Percentiles rank a stretch among this genome's conserved stretches.
phyloP scores from a whole-genome alignment of 768 basidiomycete species.

The Tremella fuciformis region DNA sequence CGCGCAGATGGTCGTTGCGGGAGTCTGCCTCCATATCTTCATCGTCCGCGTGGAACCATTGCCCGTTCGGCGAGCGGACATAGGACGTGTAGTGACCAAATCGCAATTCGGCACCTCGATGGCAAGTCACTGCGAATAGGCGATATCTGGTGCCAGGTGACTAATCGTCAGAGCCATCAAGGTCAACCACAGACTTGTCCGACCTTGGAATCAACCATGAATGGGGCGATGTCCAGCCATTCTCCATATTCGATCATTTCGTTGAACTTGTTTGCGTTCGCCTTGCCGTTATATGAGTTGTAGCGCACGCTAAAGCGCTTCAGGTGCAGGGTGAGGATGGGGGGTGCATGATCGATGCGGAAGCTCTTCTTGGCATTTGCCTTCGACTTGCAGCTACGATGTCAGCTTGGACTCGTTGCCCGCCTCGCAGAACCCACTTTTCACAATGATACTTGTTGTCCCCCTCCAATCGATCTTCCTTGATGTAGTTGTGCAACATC shows the following conservation, averaged over 20 bases:
- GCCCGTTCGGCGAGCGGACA: constrained; percentile 66
- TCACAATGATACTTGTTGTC: constrained; percentile 98
- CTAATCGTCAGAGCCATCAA: constrained; percentile 48
- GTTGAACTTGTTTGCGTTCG: constrained; percentile 79
- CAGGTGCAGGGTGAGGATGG: constrained; percentile 84
- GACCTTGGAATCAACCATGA: constrained; percentile 74
- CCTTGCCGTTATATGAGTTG: constrained; percentile 49
- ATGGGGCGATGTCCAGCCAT: constrained; percentile 65
- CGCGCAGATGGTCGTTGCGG: constrained; percentile 57
- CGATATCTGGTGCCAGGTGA: constrained; percentile 67
- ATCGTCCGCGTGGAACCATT: constrained; percentile 95
- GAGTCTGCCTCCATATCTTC: constrained; percentile 61
- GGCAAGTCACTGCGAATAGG: constrained; percentile 86
- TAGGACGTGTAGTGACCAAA: constrained; percentile 93
- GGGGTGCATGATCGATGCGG: constrained; percentile 79
- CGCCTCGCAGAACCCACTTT: constrained; percentile 63
- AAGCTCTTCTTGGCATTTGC: constrained; percentile 89
- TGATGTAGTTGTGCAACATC: constrained; percentile 60
- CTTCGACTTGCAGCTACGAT: constrained; percentile 77
- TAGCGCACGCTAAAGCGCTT: constrained; percentile 69
- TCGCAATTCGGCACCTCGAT: constrained; percentile 87
- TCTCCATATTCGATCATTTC: constrained; percentile 77
- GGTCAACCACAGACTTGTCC: neutral
- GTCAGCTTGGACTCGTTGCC: neutral
- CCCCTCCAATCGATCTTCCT: constrained; percentile 76